These are phyloP conservation scores for Seiridium unicorne DNA, from an alignment of 2,329 filamentous ascomycete genomes.

Conservation along the genomic window DNA sequence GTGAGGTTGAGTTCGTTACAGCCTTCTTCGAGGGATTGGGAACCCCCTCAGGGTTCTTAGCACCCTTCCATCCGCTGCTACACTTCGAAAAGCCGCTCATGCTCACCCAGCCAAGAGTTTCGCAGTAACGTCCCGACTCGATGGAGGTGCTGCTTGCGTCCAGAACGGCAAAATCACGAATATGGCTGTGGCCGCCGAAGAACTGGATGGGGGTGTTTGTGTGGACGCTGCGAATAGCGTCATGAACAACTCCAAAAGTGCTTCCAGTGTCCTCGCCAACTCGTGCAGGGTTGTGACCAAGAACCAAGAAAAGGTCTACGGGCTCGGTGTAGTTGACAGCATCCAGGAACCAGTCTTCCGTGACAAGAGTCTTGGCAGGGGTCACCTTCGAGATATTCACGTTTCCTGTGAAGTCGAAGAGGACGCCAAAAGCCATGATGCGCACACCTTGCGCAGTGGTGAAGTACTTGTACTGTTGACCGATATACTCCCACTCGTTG, in stretches of 20 bases:
- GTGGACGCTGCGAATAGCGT: slow-evolving; percentile 55
- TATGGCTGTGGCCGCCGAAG: slow-evolving; percentile 62
- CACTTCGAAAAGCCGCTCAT: slow-evolving; percentile 55
- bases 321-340: slow-evolving; percentile 51
- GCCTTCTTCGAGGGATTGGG: slow-evolving; percentile 32
- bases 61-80: slow-evolving; percentile 39
- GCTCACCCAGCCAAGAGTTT: slow-evolving; percentile 67
- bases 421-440: slow-evolving; percentile 42
- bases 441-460: slow-evolving; percentile 39
- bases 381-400: slow-evolving; percentile 61
- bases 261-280: slow-evolving; percentile 37
- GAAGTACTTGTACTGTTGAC: slow-evolving; percentile 42
- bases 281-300: slow-evolving; percentile 62
- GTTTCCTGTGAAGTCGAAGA: slow-evolving; percentile 53
- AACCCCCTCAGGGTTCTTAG: slow-evolving; percentile 9
- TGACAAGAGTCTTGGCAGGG: slow-evolving; percentile 47
- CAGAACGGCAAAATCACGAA: slow-evolving; percentile 64
- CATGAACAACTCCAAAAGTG: slow-evolving; percentile 45
- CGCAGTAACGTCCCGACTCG: slow-evolving; percentile 62
- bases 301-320: slow-evolving; percentile 62
- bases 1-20: slow-evolving; percentile 32
- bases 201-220: slow-evolving; percentile 61
- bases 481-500: slow-evolving; percentile 38
- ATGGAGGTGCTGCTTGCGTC: slow-evolving; percentile 61
- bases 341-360: slow-evolving; percentile 59